These are phyloP conservation scores for Plasmodium vinckei DNA, from an alignment of 169 alveolate species.

Conservation along the genomic window DNA sequence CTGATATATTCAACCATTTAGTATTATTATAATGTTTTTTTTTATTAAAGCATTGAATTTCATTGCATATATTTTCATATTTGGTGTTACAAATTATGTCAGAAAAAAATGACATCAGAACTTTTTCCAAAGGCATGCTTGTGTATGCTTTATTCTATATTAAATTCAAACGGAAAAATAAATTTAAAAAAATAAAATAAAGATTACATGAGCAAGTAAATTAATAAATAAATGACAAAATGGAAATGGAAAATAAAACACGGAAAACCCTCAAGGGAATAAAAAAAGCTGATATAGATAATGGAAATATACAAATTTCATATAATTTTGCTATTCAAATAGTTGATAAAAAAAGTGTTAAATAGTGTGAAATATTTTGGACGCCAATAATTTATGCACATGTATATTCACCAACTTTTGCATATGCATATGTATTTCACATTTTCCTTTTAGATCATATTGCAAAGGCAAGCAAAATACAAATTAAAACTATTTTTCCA, in stretches of 20 bases:
- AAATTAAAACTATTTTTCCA: too few species aligned
- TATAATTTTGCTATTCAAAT: too few species aligned
- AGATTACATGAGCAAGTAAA: neutral
- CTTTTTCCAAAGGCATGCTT: slow-evolving; percentile 53
- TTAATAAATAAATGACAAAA: neutral
- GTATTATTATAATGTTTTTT: slow-evolving; percentile 6
- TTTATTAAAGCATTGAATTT: neutral
- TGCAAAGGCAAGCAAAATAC: too few species aligned
- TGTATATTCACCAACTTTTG: too few species aligned
- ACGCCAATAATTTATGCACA: too few species aligned
- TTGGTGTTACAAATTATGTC: neutral
- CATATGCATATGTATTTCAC: too few species aligned
- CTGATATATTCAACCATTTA: slow-evolving; percentile 12
- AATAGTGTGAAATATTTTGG: too few species aligned
- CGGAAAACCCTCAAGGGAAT: too few species aligned
- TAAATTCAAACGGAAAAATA: neutral
- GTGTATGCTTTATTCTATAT: neutral
- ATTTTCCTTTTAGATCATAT: too few species aligned
- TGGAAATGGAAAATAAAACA: neutral
- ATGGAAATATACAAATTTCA: too few species aligned
- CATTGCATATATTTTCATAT: slow-evolving; percentile 16
- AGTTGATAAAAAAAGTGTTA: too few species aligned
- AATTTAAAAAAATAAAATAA: neutral
- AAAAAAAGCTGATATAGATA: too few species aligned
- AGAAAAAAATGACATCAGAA: slow-evolving; percentile 48